Base-by-base conservation (phyloP, 352 stramenopile genomes). In the Phytophthora agathidicida region DNA sequence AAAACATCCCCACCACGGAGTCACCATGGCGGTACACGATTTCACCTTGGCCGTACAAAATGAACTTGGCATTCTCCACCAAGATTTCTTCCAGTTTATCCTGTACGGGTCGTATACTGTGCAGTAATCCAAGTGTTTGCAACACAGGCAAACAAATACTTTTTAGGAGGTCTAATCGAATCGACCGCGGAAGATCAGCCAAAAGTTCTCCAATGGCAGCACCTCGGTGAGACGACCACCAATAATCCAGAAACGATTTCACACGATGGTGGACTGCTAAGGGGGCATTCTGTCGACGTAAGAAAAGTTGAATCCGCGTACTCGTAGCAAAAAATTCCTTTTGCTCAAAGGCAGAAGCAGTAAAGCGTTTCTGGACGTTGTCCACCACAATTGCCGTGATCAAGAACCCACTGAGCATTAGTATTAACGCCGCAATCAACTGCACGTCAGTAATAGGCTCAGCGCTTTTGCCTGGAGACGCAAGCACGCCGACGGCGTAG, bases 241-340 rank as follows among this genome's bases (percentile, higher is more conserved):
- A 89, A 53, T 86, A 89, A 43, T 89, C 79, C 11, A 89, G 47
- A 42, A 87, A 89, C 0, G 79, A 69, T 28, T 86, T 80, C 1
- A 86, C 76, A 2, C 79, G 76, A 5, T 80, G 68, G 14, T 86
- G 64, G 24, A 89, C 72, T 1, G 53, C 53, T 7, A 75, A 35
- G 10, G 79, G 74, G 0, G 74, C 76, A 9, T 75, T 85, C 32
- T 89, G 79, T 0, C 74, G 68, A 2, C 66, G 63, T 5, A 89
- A 33, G 39, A 89, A 89, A 16, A 73, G 68, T 32, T 86, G 71
- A 39, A 89, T 87, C 13, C 72, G 47, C 0, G 76, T 77, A 0
- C 76, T 75, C 0, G 65, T 85, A 0, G 67, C 63, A 3, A 89
- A 65, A 38, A 89, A 89, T 27, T 82, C 64, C 19, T 83, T 85